Conservation (phyloP, 2,329 filamentous ascomycete genomes). For the Hortaea werneckii region DNA sequence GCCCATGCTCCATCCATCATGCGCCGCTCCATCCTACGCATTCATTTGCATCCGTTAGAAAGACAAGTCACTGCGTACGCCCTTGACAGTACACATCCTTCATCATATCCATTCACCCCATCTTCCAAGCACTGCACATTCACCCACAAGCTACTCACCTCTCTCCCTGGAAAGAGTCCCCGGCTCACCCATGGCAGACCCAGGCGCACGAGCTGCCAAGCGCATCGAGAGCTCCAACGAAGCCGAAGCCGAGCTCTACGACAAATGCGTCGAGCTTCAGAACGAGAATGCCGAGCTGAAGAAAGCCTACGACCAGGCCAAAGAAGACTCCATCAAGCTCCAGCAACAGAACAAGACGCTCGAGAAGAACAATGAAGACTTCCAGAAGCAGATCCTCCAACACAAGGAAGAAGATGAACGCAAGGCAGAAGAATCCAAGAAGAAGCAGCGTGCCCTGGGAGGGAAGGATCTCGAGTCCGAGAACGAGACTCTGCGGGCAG, state of each 20-base stretch:
- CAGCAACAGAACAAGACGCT: neutral
- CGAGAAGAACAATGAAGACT: neutral
- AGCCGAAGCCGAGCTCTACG: neutral
- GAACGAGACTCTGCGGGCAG: neutral
- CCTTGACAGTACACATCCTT: neutral
- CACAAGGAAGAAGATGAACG: neutral
- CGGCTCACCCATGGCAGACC: neutral
- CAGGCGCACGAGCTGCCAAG: neutral
- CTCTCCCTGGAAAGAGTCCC: neutral
- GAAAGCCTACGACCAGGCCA: neutral
- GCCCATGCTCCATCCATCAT: neutral
- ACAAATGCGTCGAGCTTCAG: neutral
- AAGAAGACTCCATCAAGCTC: neutral
- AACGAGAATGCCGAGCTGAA: neutral
- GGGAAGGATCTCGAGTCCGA: neutral
- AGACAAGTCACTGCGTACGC: too few relatives aligned
- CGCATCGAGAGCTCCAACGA: neutral
- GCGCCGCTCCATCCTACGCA: neutral
- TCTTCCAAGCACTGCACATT: neutral
- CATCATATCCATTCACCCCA: neutral
- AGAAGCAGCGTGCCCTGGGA: too few relatives aligned
- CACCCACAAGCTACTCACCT: neutral
- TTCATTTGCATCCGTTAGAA: too few relatives aligned
- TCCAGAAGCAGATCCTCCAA: neutral
- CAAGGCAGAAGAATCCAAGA: neutral